These are phyloP conservation scores for Myxozyma neotropica DNA, from an alignment of 805 yeast genomes.

Conservation along the genomic window DNA sequence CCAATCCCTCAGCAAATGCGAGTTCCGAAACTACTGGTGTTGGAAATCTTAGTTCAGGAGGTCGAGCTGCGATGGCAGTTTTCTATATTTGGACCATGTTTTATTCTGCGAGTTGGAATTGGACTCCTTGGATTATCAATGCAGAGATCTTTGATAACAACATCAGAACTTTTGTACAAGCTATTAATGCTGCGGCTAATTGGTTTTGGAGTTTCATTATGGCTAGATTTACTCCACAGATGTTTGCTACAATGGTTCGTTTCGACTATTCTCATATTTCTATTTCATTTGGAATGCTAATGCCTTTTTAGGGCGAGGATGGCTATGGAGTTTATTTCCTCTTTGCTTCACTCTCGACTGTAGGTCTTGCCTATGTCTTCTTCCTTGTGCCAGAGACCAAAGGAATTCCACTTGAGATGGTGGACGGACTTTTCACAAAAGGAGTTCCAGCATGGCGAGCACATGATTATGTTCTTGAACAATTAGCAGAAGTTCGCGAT, in stretches of 20 bases:
- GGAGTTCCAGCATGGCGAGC: constrained; percentile 26
- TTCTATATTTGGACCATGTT: constrained; percentile 24
- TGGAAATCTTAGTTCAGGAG: constrained; percentile 17
- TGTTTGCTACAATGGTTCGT: constrained; percentile 22
- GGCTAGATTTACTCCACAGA: constrained; percentile 25
- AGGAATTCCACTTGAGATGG: constrained; percentile 71
- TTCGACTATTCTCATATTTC: not conserved
- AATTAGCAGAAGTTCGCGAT: constrained; percentile 5
- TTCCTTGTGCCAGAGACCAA: constrained; percentile 65
- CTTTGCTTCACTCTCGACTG: constrained; percentile 44
- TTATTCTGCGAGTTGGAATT: constrained; percentile 25
- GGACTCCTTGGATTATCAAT: constrained; percentile 26
- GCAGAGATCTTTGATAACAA: constrained; percentile 24
- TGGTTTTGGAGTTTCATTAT: constrained; percentile 30
- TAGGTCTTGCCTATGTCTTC: constrained; percentile 63
- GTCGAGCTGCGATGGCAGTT: constrained; percentile 21
- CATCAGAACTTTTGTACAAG: constrained; percentile 20
- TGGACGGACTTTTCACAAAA: constrained; percentile 63
- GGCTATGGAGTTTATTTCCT: constrained; percentile 25
- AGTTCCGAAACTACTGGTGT: not conserved
- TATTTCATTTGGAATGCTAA: not conserved
- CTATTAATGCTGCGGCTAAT: constrained; percentile 24
- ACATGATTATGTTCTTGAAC: constrained; percentile 15
- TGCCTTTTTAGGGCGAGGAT: constrained; percentile 3
- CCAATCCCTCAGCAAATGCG: constrained; percentile 11